Conservation (phyloP, 805 yeast species). For the Brettanomyces custersianus region DNA sequence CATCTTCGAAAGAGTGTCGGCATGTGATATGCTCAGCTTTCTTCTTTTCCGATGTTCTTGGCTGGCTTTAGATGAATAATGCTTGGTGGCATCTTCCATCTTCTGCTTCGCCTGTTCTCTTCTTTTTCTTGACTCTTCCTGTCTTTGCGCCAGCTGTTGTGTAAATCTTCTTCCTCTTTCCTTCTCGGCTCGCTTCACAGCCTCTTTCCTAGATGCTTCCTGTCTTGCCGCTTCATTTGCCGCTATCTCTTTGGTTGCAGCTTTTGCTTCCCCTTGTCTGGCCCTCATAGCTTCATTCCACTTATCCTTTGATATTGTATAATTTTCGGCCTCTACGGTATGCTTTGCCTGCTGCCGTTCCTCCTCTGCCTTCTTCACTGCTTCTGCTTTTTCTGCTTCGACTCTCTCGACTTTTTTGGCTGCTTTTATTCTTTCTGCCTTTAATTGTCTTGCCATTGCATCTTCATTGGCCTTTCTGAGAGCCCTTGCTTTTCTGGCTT, state of each 20-base stretch:
- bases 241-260: background rate
- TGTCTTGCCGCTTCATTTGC: background rate
- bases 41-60: no score
- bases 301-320: background rate
- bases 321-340: background rate
- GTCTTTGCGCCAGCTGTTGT: no score
- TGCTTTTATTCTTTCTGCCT: background rate
- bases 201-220: no score
- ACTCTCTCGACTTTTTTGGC: background rate
- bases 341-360: background rate
- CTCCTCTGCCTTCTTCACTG: background rate
- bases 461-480: background rate
- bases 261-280: slow-evolving; percentile 1
- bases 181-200: no score
- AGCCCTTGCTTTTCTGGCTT: slow-evolving; percentile 1
- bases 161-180: no score
- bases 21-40: no score
- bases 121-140: no score
- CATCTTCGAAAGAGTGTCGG: background rate
- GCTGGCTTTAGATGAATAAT: no score
- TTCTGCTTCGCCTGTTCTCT: no score
- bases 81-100: no score
- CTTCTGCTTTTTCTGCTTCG: slow-evolving; percentile 4
- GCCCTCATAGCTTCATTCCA: background rate
- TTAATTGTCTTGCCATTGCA: background rate